These are phyloP conservation scores for Sordaria brevicollis DNA, from an alignment of 495 filamentous ascomycete genomes.

Conservation along the genomic window DNA sequence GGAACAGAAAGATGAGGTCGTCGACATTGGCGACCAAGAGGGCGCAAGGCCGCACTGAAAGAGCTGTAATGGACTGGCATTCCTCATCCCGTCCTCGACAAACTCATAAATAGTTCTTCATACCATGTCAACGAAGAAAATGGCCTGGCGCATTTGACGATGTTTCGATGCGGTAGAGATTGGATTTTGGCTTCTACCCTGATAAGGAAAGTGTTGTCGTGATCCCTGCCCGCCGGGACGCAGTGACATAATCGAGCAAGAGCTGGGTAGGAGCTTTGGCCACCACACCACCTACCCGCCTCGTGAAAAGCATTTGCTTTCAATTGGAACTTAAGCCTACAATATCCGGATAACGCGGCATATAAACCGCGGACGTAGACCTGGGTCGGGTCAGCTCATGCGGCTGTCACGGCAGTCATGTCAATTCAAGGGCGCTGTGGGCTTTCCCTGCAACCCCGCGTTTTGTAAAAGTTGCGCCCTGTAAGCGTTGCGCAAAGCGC, in stretches of 20 bases:
- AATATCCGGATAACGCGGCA: background rate
- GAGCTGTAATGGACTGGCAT: slow-evolving; percentile 37
- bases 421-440: background rate
- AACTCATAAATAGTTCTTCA: background rate
- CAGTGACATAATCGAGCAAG: background rate
- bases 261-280: background rate
- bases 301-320: background rate
- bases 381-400: background rate
- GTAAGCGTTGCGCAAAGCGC: background rate
- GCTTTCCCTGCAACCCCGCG: background rate
- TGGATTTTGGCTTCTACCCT: background rate
- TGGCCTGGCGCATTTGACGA: background rate
- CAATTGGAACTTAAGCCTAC: background rate
- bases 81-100: slow-evolving; percentile 32
- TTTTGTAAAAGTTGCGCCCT: background rate
- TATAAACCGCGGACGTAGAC: background rate
- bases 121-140: background rate
- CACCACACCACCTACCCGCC: background rate
- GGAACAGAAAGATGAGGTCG: background rate
- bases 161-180: background rate
- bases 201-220: background rate
- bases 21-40: slow-evolving; percentile 4
- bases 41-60: slow-evolving; percentile 14
- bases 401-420: background rate
- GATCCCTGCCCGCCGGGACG: background rate